Evolutionary conservation across 2,329 filamentous ascomycete species (phyloP), one percentile per base, ranked within the genome.

Genomic region (Ascochyta clinopodiicola): DNA sequence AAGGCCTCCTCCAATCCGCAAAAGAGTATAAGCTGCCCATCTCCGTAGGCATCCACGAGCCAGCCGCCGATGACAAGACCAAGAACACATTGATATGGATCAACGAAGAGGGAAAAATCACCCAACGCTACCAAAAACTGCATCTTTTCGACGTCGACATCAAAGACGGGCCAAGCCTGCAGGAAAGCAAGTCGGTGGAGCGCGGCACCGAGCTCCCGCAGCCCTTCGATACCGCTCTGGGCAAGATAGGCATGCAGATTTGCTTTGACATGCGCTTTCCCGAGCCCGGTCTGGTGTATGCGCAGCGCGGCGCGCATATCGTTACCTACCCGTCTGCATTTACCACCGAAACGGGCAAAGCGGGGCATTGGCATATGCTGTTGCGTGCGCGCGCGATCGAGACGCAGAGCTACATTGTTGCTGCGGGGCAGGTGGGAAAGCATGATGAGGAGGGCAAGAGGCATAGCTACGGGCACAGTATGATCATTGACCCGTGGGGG

Each of bases 261-360:
- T 97, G 94, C 78, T 97, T 97, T 74, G 94, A 97, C 77, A 78
- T 97, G 59, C 86, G 92, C 1, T 96, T 95, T 70, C 86, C 92
- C 0, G 91, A 96, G 71, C 84, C 89, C 8, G 84, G 86, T 0
- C 75, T 95, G 9, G 82, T 86, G 1, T 81, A 96, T 17, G 84
- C 85, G 25, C 78, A 84, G 6, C 84, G 86, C 51, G 80, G 83
- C 21, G 91, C 92, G 1, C 87, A 96, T 59, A 79, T 96, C 48
- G 79, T 97, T 44, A 86, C 91, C 0, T 97, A 94, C 70, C 94
- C 94, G 0, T 94, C 90, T 6, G 94, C 94, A 4, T 98, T 97
- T 71, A 96, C 93, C 0, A 83, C 96, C 0, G 86, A 89, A 1
- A 97, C 94, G 0, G 94, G 94, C 0, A 82, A 81, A 52, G 90